phyloP scores from a whole-genome alignment of 2,329 filamentous ascomycete species.

The Cytospora leucostoma region DNA sequence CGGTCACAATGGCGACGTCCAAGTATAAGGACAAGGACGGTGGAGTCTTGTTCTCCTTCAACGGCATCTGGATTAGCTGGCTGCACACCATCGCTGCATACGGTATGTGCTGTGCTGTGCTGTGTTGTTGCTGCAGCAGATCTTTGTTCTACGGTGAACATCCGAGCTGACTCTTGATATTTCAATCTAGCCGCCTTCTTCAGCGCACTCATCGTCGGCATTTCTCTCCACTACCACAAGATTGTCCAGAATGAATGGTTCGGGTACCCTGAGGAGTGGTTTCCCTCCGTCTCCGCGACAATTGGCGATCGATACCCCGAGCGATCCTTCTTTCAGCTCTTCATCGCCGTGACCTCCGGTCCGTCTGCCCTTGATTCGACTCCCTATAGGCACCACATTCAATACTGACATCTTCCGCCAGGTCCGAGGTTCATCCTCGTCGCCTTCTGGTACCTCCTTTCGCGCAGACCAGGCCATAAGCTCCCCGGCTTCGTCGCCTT shows the following conservation, averaged over 20 bases:
- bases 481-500: slow-evolving; percentile 80
- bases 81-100: slow-evolving; percentile 84
- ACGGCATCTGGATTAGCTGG: slow-evolving; percentile 89
- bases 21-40: slow-evolving; percentile 68
- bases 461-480: slow-evolving; percentile 69
- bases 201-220: slow-evolving; percentile 80
- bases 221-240: slow-evolving; percentile 87
- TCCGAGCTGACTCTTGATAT: background rate
- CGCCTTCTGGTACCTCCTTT: slow-evolving; percentile 88
- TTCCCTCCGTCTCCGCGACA: slow-evolving; percentile 91
- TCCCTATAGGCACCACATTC: background rate
- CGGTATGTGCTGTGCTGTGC: slow-evolving; percentile 50
- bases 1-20: slow-evolving; percentile 41
- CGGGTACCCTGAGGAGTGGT: slow-evolving; percentile 94
- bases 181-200: slow-evolving; percentile 70
- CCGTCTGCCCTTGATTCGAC: background rate
- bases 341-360: slow-evolving; percentile 95
- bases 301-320: slow-evolving; percentile 98
- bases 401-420: slow-evolving; percentile 36
- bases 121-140: background rate
- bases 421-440: slow-evolving; percentile 90
- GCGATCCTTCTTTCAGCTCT: slow-evolving; percentile 93
- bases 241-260: slow-evolving; percentile 98
- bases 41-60: slow-evolving; percentile 65
- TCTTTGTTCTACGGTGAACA: background rate